phyloP scores from a whole-genome alignment of 2,329 filamentous ascomycete species.

The Fusarium begoniae region DNA sequence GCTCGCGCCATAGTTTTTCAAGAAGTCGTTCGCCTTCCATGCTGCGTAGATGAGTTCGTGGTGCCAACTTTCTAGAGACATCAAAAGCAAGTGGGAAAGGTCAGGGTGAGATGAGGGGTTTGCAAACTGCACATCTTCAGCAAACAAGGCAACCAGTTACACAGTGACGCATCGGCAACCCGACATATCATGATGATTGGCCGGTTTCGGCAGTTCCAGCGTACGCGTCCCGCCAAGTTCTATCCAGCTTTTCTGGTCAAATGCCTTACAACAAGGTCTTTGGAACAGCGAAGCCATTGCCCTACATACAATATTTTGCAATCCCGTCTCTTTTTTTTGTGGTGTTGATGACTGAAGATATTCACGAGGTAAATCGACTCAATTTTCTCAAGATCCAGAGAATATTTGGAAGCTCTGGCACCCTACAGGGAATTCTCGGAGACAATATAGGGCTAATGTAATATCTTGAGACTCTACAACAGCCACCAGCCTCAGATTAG shows the following conservation, averaged over 20 bases:
- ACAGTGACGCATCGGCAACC: neutral
- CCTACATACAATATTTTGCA: neutral
- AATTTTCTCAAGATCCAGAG: neutral
- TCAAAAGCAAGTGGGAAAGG: neutral
- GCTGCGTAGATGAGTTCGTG: neutral
- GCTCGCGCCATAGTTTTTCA: neutral
- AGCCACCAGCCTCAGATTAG: neutral
- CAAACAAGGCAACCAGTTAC: neutral
- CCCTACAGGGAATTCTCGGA: neutral
- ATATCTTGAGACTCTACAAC: neutral
- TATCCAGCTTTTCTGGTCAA: neutral
- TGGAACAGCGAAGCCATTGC: rapidly evolving
- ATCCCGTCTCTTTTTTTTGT: rapidly evolving
- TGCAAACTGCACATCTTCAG: neutral
- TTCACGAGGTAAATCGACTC: neutral
- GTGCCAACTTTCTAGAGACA: too few species aligned
- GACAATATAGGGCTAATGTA: neutral
- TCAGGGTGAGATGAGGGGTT: neutral
- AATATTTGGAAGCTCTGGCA: too few species aligned
- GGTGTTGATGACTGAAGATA: neutral
- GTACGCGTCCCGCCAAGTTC: neutral
- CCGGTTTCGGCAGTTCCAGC: too few species aligned
- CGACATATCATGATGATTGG: neutral
- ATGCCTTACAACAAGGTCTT: too few species aligned
- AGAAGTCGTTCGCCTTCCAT: neutral